Percentiles rank a stretch among this genome's conserved stretches.
Conservation (phyloP, 345 rosid species). For the Xanthoceras sorbifolium region DNA sequence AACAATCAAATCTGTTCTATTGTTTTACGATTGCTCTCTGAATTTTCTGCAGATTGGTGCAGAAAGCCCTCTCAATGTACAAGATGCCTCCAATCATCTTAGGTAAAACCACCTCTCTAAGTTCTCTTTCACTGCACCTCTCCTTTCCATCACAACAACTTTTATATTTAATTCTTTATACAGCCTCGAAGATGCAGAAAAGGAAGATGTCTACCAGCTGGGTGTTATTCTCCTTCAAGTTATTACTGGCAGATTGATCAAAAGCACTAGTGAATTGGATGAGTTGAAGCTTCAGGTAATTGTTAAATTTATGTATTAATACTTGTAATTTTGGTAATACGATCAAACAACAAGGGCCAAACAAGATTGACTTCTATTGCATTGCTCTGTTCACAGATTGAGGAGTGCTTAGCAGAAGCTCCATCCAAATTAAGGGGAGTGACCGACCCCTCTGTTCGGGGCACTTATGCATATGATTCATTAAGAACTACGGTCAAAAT, state of each 20-base stretch:
- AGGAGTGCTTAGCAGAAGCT: slow-evolving; percentile 56
- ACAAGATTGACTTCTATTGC: background rate
- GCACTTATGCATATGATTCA: slow-evolving; percentile 79
- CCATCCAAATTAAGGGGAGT: slow-evolving; percentile 47
- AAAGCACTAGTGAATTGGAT: slow-evolving; percentile 51
- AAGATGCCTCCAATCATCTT: slow-evolving; percentile 12
- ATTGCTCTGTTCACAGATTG: slow-evolving; percentile 44
- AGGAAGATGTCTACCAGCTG: slow-evolving; percentile 85
- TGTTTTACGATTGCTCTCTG: background rate
- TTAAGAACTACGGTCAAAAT: slow-evolving; percentile 71
- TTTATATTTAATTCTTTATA: slow-evolving; percentile 7
- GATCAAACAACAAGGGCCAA: background rate
- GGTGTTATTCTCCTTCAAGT: slow-evolving; percentile 71
- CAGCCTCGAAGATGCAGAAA: slow-evolving; percentile 56
- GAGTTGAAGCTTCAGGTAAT: slow-evolving; percentile 58
- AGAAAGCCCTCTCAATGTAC: slow-evolving; percentile 42
- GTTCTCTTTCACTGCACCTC: background rate
- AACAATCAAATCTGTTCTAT: background rate
- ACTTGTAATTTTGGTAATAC: background rate
- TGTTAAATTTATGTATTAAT: background rate
- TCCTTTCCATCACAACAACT: background rate
- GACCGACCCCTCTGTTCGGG: slow-evolving; percentile 61
- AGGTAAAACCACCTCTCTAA: background rate
- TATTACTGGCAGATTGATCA: slow-evolving; percentile 60
- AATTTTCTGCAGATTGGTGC: slow-evolving; percentile 51